Conservation (phyloP, 495 filamentous ascomycete species). For the Friedmanniomyces endolithicus region DNA sequence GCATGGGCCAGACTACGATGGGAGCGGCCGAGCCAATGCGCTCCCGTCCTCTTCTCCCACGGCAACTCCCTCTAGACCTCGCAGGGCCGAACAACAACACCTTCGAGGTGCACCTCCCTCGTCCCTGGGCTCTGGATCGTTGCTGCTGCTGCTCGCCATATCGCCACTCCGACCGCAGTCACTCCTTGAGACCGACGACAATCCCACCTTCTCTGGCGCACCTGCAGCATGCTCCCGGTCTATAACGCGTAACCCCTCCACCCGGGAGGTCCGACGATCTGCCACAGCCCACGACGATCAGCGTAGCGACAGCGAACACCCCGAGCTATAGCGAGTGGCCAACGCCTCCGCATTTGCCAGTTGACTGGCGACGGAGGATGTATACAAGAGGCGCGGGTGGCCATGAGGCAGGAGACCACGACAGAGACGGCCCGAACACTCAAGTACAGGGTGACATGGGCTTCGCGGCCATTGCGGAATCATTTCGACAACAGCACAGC, state of each 20-base stretch:
- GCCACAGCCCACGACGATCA: neutral
- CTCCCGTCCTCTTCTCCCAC: neutral
- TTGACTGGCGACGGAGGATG: neutral
- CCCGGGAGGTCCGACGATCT: neutral
- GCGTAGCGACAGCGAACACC: neutral
- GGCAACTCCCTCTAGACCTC: neutral
- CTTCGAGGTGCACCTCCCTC: neutral
- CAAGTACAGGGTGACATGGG: neutral
- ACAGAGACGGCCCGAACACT: neutral
- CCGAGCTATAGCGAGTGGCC: neutral
- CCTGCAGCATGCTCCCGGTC: constrained; percentile 2
- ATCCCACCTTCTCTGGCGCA: neutral
- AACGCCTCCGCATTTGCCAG: neutral
- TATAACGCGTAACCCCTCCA: neutral
- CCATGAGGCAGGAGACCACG: neutral
- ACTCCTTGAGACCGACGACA: neutral
- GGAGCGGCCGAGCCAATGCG: too few species aligned
- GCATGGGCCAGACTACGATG: too few species aligned
- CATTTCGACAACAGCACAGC: neutral
- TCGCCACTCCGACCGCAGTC: neutral
- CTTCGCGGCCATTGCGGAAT: neutral
- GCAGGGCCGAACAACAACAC: neutral
- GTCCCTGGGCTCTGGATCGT: neutral
- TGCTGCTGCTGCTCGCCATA: neutral
- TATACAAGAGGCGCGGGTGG: neutral